phyloP scores from a whole-genome alignment of 306 rosid genomes.

The Lathyrus tuberosus region DNA sequence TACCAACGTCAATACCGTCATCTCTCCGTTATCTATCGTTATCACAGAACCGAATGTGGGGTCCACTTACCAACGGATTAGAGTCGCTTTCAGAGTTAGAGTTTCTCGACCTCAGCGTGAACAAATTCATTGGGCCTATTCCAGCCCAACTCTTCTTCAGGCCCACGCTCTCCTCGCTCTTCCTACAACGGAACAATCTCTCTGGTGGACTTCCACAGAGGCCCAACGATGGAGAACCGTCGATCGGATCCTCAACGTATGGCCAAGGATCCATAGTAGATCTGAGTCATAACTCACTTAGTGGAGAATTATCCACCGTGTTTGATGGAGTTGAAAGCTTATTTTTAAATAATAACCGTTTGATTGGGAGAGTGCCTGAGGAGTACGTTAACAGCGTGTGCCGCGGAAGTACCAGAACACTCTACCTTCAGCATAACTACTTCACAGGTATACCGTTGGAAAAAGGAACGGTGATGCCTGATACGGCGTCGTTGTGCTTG shows the following conservation, averaged over 20 bases:
- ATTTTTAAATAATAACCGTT: slow-evolving; percentile 70
- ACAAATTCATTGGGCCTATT: slow-evolving; percentile 60
- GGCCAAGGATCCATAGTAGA: slow-evolving; percentile 65
- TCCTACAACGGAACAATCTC: slow-evolving; percentile 71
- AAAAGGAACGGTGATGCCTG: slow-evolving; percentile 51
- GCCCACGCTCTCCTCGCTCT: slow-evolving; percentile 52
- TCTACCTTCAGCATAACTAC: slow-evolving; percentile 77
- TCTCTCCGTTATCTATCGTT: slow-evolving; percentile 74
- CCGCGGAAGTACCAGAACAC: slow-evolving; percentile 61
- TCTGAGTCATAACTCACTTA: slow-evolving; percentile 63
- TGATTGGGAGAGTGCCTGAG: slow-evolving; percentile 59
- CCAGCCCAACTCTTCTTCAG: slow-evolving; percentile 60
- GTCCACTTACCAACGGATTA: slow-evolving; percentile 59
- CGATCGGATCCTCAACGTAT: slow-evolving; percentile 38
- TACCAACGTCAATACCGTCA: slow-evolving; percentile 52
- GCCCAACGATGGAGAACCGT: background rate
- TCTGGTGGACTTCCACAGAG: slow-evolving; percentile 56
- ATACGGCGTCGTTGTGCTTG: slow-evolving; percentile 66
- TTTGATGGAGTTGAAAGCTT: slow-evolving; percentile 64
- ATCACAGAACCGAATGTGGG: slow-evolving; percentile 56
- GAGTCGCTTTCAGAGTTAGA: slow-evolving; percentile 52
- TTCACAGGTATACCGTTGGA: slow-evolving; percentile 47
- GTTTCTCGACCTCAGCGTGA: slow-evolving; percentile 69
- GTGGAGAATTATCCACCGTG: slow-evolving; percentile 55
- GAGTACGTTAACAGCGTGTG: slow-evolving; percentile 62